Percentiles rank a stretch among this genome's conserved stretches.
These are phyloP conservation scores for Spergularia bocconei DNA, from an alignment of 148 eudicot genomes.

Conservation along the genomic window DNA sequence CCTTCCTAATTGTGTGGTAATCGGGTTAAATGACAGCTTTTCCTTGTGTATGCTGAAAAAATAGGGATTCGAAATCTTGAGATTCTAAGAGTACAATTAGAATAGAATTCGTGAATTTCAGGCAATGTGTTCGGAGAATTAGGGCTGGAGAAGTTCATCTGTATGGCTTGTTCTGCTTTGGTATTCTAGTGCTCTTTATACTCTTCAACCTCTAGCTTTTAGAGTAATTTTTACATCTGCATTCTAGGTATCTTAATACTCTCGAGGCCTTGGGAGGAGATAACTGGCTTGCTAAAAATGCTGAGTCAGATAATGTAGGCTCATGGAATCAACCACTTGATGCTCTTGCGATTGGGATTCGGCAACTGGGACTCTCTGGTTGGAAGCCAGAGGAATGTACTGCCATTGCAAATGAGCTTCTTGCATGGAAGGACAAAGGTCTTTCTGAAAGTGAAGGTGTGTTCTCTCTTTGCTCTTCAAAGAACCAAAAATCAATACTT, in stretches of 20 bases:
- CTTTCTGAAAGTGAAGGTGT: conserved; percentile 74
- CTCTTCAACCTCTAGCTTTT: neutral
- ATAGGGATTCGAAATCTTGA: neutral
- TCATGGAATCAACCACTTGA: conserved; percentile 73
- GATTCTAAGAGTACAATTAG: conserved; percentile 6
- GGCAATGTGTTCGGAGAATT: neutral
- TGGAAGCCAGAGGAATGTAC: conserved; percentile 80
- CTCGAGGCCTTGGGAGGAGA: conserved; percentile 83
- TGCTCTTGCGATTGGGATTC: conserved; percentile 62
- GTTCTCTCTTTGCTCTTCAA: neutral
- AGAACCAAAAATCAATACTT: neutral
- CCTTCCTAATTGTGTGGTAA: neutral
- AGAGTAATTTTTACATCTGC: neutral
- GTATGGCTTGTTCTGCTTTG: neutral
- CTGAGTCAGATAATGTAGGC: conserved; percentile 45
- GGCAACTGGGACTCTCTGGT: conserved; percentile 78
- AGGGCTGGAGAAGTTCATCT: neutral
- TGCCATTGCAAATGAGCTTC: conserved; percentile 71
- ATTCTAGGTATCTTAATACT: conserved; percentile 69
- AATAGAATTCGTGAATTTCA: neutral
- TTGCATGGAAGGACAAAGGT: conserved; percentile 76
- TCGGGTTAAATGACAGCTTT: neutral
- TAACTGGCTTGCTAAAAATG: conserved; percentile 57
- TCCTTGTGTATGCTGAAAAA: neutral
- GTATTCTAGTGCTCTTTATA: neutral